Evolutionary conservation across 2,329 filamentous ascomycete species (phyloP).

Genomic region (Cladosporium phlei): DNA sequence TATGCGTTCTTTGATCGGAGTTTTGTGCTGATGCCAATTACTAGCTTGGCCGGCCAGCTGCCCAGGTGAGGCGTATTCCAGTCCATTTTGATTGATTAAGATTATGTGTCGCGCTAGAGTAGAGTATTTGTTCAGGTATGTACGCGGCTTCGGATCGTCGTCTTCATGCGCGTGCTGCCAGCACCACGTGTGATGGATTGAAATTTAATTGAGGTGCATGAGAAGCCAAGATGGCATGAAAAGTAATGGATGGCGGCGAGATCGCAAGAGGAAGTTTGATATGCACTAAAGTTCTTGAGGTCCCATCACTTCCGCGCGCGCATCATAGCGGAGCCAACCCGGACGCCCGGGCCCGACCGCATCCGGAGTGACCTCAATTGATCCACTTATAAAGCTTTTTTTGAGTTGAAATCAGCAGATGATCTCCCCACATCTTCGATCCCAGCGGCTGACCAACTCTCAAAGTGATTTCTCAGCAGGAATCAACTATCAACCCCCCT

Average conservation of each 20-base stretch:
- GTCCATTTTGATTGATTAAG: constrained; percentile 21
- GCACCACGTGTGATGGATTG: too few relatives aligned
- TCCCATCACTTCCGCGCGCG: too few relatives aligned
- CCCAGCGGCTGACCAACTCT: constrained; percentile 7
- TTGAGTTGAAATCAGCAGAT: constrained; percentile 2
- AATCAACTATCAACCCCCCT: constrained; percentile 3
- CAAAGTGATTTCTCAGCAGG: neutral
- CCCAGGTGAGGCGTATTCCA: constrained; percentile 24
- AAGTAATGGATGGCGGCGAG: neutral
- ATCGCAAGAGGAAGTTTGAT: constrained; percentile 2
- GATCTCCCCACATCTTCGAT: constrained; percentile 13
- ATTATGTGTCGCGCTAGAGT: too few relatives aligned
- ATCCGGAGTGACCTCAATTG: constrained; percentile 12
- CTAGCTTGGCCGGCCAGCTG: constrained; percentile 27
- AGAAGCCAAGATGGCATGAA: neutral
- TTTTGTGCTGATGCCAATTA: constrained; percentile 24
- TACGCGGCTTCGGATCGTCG: too few relatives aligned
- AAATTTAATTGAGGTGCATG: too few relatives aligned
- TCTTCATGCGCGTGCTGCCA: too few relatives aligned
- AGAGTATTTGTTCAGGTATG: too few relatives aligned
- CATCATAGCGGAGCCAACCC: constrained; percentile 10
- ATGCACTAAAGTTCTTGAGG: constrained; percentile 11
- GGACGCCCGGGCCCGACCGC: constrained; percentile 1
- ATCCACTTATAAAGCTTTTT: neutral
- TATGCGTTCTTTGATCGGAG: constrained; percentile 28